Conservation (phyloP, 164 flowering plant species). For the Kingdonia uniflora region DNA sequence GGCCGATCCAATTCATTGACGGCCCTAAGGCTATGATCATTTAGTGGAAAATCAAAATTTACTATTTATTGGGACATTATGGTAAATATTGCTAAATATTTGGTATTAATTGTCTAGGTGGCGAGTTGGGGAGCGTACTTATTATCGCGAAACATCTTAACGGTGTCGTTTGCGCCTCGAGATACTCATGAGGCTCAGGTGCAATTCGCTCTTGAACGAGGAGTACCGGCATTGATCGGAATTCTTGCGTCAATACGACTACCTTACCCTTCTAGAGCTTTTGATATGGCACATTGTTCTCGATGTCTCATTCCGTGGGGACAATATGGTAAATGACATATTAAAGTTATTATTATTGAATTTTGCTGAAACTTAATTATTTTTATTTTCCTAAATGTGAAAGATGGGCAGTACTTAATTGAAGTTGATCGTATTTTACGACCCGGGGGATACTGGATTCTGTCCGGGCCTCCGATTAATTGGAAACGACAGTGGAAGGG, state of each 20-base stretch:
- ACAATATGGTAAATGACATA: slow-evolving; percentile 31
- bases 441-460: slow-evolving; percentile 88
- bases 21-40: no score
- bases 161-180: slow-evolving; percentile 87
- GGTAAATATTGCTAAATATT: no score
- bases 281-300: slow-evolving; percentile 97
- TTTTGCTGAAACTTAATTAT: neutral
- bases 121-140: slow-evolving; percentile 96
- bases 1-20: no score
- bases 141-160: slow-evolving; percentile 44
- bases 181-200: slow-evolving; percentile 93
- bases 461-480: slow-evolving; percentile 90
- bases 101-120: slow-evolving; percentile 34
- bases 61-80: no score
- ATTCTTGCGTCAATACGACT: slow-evolving; percentile 66
- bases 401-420: slow-evolving; percentile 71
- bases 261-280: slow-evolving; percentile 86
- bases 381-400: slow-evolving; percentile 6
- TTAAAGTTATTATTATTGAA: neutral
- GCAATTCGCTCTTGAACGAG: slow-evolving; percentile 91
- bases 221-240: slow-evolving; percentile 93
- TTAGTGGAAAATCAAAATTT: no score
- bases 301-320: slow-evolving; percentile 97
- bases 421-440: slow-evolving; percentile 81
- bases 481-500: slow-evolving; percentile 77